phyloP scores from a whole-genome alignment of 257 asterid genomes.

The Solanum pinnatisectum region DNA sequence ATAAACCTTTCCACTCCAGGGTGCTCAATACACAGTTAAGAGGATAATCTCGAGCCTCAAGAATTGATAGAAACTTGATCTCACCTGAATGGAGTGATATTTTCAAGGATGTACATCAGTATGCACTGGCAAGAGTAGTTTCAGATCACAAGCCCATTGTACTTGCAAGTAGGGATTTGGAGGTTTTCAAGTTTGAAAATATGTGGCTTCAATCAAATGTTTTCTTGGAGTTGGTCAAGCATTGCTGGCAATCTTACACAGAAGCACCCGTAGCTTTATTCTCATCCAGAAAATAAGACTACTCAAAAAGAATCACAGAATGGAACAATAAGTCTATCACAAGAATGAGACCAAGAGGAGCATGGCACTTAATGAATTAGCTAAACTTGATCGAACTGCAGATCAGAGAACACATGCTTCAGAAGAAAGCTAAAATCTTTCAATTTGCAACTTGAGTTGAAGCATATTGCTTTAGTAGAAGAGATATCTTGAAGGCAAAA shows the following conservation, averaged over 20 bases:
- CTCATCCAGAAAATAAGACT: background rate
- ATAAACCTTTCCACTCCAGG: background rate
- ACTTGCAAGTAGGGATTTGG: background rate
- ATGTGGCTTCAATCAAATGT: background rate
- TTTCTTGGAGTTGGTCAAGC: background rate
- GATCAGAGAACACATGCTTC: background rate
- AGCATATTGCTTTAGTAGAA: background rate
- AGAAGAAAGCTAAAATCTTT: background rate
- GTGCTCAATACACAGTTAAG: background rate
- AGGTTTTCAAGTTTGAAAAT: background rate
- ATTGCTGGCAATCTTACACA: background rate
- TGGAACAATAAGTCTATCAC: background rate
- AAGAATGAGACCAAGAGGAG: background rate
- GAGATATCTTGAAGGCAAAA: background rate
- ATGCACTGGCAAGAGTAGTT: background rate
- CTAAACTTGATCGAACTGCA: background rate
- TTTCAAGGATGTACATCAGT: background rate
- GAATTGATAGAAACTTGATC: background rate
- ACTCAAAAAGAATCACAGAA: background rate
- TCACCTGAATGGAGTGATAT: background rate
- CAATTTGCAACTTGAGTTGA: background rate
- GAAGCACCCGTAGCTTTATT: background rate
- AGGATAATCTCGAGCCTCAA: background rate
- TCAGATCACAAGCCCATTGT: background rate
- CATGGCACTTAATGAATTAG: background rate